Conservation (phyloP, 1,284 basidiomycete genomes). For the Boletus semigastroideus region DNA sequence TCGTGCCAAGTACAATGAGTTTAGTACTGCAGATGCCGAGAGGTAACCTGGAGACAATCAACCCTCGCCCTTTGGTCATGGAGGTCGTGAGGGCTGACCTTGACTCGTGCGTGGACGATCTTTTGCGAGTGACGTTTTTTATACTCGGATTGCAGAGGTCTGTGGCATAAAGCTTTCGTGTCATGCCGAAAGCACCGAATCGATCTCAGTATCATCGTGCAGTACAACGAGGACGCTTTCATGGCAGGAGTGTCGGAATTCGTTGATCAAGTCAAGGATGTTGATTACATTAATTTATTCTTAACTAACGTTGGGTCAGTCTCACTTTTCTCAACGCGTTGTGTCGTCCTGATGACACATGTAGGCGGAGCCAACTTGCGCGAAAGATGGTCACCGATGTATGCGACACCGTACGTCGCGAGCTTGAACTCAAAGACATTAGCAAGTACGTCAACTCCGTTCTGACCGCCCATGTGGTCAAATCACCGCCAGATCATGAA, state of each 20-base stretch:
- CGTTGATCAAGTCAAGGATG: constrained; percentile 83
- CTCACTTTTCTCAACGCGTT: not conserved
- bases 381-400: constrained; percentile 64
- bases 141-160: constrained; percentile 40
- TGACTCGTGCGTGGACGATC: constrained; percentile 53
- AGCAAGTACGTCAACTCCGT: constrained; percentile 88
- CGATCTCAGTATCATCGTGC: constrained; percentile 86
- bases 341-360: constrained; percentile 1
- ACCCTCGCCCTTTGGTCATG: constrained; percentile 90
- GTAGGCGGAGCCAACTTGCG: constrained; percentile 53
- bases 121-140: constrained; percentile 1
- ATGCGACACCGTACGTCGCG: constrained; percentile 76
- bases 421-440: constrained; percentile 73
- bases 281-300: constrained; percentile 94
- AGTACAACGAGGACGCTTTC: constrained; percentile 75
- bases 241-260: constrained; percentile 63
- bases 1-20: constrained; percentile 84
- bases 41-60: constrained; percentile 95
- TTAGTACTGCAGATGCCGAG: constrained; percentile 97
- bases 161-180: constrained; percentile 85
- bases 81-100: constrained; percentile 77
- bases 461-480: constrained; percentile 90
- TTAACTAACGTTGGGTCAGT: constrained; percentile 81
- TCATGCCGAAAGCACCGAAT: constrained; percentile 93
- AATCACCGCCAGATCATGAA: constrained; percentile 90